Evolutionary conservation across 2,329 filamentous ascomycete genomes (phyloP), one percentile per base, ranked within the genome.

Genomic region (Xylaria sp.): DNA sequence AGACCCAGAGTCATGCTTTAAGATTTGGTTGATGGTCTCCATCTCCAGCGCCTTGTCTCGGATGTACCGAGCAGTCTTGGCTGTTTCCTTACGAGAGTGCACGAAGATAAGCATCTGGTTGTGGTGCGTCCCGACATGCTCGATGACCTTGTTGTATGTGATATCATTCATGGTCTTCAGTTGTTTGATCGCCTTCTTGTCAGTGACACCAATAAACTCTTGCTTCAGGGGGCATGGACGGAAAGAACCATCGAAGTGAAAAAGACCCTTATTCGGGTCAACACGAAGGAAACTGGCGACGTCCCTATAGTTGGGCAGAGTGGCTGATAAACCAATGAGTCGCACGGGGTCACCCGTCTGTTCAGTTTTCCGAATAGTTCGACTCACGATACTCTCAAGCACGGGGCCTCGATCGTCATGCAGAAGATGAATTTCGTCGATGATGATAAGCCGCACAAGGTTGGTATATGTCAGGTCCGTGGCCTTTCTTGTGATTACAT

Each of bases 61-160:
- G 70, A 99, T 92, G 72, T 96, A 96, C 71, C 90, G 91, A 23
- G 93, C 94, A 2, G 95, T 99, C 78, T 99, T 99, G 7, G 92
- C 92, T 0, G 95, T 99, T 75, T 99, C 95, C 72, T 99, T 99
- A 69, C 94, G 84, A 42, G 95, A 99, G 73, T 99, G 95, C 4
- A 99, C 94, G 71, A 99, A 99, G 61, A 99, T 96, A 46, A 99
- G 85, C 92, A 99, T 97, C 74, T 99, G 94, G 69, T 99, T 96
- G 64, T 90, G 86, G 70, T 95, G 89, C 60, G 89, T 87, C 5
- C 94, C 94, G 35, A 97, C 93, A 71, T 97, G 93, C 74, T 99
- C 94, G 57, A 99, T 84, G 34, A 97, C 92, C 75, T 99, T 99
- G 65, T 88, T 95, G 75, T 99, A 99, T 59, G 92, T 97, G 57